These are phyloP conservation scores for Pythium aphanidermatum DNA, from an alignment of 352 stramenopile genomes.

Conservation along the genomic window DNA sequence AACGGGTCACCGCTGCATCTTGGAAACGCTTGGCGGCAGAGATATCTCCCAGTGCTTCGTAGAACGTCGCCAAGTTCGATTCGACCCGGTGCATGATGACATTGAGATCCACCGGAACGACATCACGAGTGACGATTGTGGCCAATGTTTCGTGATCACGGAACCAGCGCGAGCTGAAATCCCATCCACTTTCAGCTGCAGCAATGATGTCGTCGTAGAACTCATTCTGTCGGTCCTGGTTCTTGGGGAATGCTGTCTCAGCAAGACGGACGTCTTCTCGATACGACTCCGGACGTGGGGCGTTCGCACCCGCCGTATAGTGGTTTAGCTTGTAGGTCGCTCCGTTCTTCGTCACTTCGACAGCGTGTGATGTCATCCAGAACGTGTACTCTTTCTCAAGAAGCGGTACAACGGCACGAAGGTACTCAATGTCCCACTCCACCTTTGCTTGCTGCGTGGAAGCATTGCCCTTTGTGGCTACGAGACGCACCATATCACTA, in stretches of 20 bases:
- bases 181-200: constrained; percentile 47
- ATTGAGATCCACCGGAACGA: constrained; percentile 50
- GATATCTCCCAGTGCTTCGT: constrained; percentile 12
- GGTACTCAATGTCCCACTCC: constrained; percentile 17
- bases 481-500: constrained; percentile 29
- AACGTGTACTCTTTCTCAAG: constrained; percentile 35
- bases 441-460: not conserved
- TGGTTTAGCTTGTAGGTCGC: constrained; percentile 28
- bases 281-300: constrained; percentile 51
- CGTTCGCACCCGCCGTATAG: constrained; percentile 17
- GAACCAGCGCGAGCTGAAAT: constrained; percentile 49
- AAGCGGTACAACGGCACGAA: constrained; percentile 14
- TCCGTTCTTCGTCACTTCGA: constrained; percentile 10
- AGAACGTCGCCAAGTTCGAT: constrained; percentile 24
- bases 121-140: constrained; percentile 17
- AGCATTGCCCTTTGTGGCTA: constrained; percentile 4
- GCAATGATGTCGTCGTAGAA: constrained; percentile 31
- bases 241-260: not conserved
- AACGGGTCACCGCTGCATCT: constrained; percentile 8
- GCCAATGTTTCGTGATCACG: constrained; percentile 13
- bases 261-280: constrained; percentile 29
- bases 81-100: constrained; percentile 32
- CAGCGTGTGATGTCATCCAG: constrained; percentile 26
- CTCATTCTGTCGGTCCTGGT: not conserved
- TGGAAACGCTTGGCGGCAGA: constrained; percentile 3